Evolutionary conservation across 2,329 filamentous ascomycete genomes (phyloP).

Genomic region (Botrytis elliptica): DNA sequence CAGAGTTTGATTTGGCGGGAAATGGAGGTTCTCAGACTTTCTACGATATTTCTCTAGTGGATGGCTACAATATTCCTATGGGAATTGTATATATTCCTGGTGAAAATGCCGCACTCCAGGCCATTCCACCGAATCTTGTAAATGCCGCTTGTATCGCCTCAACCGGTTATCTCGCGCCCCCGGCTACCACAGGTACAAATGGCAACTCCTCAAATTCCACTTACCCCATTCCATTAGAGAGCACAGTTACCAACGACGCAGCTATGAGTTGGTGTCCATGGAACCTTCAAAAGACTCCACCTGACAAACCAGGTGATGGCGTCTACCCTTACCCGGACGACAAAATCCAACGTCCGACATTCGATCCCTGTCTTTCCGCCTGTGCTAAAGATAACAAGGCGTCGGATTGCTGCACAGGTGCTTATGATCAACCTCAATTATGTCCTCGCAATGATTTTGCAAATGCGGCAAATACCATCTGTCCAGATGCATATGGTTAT

Average conservation of each 20-base stretch:
- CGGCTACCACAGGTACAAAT: slow-evolving; percentile 52
- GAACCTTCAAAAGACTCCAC: slow-evolving; percentile 68
- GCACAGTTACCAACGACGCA: slow-evolving; percentile 53
- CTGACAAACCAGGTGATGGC: slow-evolving; percentile 68
- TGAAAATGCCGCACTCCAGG: slow-evolving; percentile 56
- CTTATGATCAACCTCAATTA: slow-evolving; percentile 59
- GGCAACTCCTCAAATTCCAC: slow-evolving; percentile 58
- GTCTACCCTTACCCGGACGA: slow-evolving; percentile 80
- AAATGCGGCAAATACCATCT: slow-evolving; percentile 68
- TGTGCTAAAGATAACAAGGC: slow-evolving; percentile 68
- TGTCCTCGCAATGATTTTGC: slow-evolving; percentile 71
- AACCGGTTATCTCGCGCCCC: slow-evolving; percentile 56
- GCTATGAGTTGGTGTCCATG: slow-evolving; percentile 76
- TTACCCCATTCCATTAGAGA: slow-evolving; percentile 67
- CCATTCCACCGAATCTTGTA: slow-evolving; percentile 71
- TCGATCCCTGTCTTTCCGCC: slow-evolving; percentile 75
- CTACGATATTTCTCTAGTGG: slow-evolving; percentile 82
- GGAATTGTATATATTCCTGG: slow-evolving; percentile 61
- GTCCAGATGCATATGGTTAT: slow-evolving; percentile 82
- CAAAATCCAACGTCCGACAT: slow-evolving; percentile 65
- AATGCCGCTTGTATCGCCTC: slow-evolving; percentile 77
- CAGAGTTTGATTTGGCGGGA: slow-evolving; percentile 75
- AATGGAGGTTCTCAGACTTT: slow-evolving; percentile 65
- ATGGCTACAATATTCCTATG: slow-evolving; percentile 78
- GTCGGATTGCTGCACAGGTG: slow-evolving; percentile 73